phyloP scores from a whole-genome alignment of 108 stramenopile species.

The Nitzschia palea region DNA sequence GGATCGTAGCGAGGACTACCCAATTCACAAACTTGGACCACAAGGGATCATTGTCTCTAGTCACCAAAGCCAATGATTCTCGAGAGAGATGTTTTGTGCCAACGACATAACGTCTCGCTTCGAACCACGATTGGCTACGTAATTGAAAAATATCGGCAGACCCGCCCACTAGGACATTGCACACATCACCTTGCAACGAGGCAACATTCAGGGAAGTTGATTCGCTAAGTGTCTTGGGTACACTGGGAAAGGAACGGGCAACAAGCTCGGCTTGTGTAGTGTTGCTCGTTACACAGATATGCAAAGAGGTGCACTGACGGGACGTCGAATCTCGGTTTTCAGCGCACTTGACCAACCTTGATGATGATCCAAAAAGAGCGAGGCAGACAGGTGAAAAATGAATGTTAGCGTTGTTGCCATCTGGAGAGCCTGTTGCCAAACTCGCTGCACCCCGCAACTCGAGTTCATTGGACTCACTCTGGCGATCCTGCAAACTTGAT shows the following conservation, averaged over 20 bases:
- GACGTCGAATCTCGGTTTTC: constrained; percentile 20
- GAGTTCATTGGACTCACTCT: too few species aligned
- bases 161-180: constrained; percentile 34
- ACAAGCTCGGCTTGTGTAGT: too few species aligned
- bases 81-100: constrained; percentile 19
- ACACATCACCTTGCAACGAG: too few species aligned
- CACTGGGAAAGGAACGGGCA: too few species aligned
- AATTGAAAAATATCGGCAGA: constrained; percentile 7
- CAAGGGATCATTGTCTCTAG: constrained; percentile 43
- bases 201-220: too few species aligned
- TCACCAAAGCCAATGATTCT: constrained; percentile 46
- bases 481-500: constrained; percentile 38
- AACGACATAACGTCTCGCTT: constrained; percentile 19
- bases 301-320: constrained; percentile 20
- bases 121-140: constrained; percentile 13
- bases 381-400: too few species aligned
- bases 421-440: too few species aligned
- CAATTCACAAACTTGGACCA: constrained; percentile 55
- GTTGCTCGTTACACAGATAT: constrained; percentile 40
- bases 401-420: too few species aligned
- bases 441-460: too few species aligned
- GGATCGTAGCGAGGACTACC: constrained; percentile 42
- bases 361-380: too few species aligned
- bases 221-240: too few species aligned
- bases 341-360: constrained; percentile 41